These are phyloP conservation scores for Neurospora sp. DNA, from an alignment of 2,329 filamentous ascomycete genomes.

Conservation along the genomic window DNA sequence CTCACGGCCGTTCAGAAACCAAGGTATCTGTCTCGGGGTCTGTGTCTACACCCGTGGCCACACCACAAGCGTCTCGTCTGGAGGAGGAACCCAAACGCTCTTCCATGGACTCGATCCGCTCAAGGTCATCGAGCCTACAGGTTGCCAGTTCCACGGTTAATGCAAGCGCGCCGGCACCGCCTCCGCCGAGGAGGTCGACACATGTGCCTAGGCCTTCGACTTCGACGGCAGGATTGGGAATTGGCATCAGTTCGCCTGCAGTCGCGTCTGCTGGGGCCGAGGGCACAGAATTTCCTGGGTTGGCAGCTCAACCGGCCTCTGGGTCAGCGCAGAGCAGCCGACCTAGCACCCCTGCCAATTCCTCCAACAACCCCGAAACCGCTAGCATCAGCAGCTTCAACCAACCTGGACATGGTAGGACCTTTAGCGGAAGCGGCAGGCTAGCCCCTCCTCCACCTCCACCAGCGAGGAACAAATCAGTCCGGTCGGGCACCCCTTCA, in stretches of 20 bases:
- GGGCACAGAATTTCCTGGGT: constrained; percentile 1
- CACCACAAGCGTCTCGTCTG: constrained; percentile 19
- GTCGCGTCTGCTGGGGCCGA: background rate
- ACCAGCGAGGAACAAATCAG: constrained; percentile 22
- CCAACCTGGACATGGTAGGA: constrained; percentile 1
- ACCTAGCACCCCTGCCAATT: constrained; percentile 1
- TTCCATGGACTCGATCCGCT: constrained; percentile 40
- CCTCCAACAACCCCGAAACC: background rate
- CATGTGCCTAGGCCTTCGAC: constrained; percentile 24
- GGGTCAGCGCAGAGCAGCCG: constrained; percentile 3
- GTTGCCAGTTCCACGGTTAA: constrained; percentile 17
- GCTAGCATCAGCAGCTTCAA: constrained; percentile 13
- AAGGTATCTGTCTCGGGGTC: constrained; percentile 20
- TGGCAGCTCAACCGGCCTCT: constrained; percentile 2
- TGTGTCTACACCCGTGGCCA: constrained; percentile 6
- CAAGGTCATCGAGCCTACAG: constrained; percentile 36
- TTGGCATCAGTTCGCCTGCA: constrained; percentile 11
- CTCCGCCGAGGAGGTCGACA: constrained; percentile 43
- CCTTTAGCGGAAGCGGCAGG: constrained; percentile 14
- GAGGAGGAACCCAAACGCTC: constrained; percentile 27
- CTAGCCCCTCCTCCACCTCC: constrained; percentile 26
- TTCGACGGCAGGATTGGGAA: constrained; percentile 3
- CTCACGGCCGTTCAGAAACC: constrained; percentile 37
- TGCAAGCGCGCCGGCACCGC: constrained; percentile 38
- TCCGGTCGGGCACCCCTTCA: constrained; percentile 31